These are phyloP conservation scores for Fusarium lateritium DNA, from an alignment of 2,329 filamentous ascomycete genomes.

Conservation along the genomic window DNA sequence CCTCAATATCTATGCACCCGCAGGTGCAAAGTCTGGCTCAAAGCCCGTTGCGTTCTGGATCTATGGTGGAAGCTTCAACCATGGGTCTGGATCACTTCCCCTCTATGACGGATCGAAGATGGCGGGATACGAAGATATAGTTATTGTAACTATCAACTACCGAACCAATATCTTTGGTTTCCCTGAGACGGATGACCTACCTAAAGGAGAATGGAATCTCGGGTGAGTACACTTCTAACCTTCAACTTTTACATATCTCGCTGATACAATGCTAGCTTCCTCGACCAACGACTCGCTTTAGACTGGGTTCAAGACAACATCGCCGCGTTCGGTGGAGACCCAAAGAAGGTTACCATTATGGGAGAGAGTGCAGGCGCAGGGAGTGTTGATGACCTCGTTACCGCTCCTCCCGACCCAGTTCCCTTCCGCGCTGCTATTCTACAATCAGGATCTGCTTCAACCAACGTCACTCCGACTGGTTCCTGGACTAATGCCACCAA, in stretches of 20 bases:
- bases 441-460: constrained; percentile 42
- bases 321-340: constrained; percentile 62
- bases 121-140: constrained; percentile 59
- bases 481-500: constrained; percentile 39
- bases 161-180: constrained; percentile 61
- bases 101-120: constrained; percentile 60
- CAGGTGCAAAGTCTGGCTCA: constrained; percentile 36
- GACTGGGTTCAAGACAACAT: constrained; percentile 67
- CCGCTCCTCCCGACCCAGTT: constrained; percentile 46
- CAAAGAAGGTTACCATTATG: constrained; percentile 63
- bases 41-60: constrained; percentile 63
- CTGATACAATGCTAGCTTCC: constrained; percentile 28
- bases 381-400: constrained; percentile 60
- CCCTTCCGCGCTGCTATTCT: constrained; percentile 51
- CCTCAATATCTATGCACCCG: constrained; percentile 53
- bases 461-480: neutral
- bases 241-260: rapidly evolving
- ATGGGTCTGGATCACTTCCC: constrained; percentile 55
- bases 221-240: constrained; percentile 27
- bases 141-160: constrained; percentile 64
- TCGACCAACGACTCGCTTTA: constrained; percentile 62
- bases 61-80: constrained; percentile 58
- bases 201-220: constrained; percentile 36
- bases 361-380: constrained; percentile 70
- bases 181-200: constrained; percentile 50